A percentile compares a stretch with the other conserved stretches of the same genome.
Conservation (phyloP, 768 basidiomycete genomes). For the Neoboletus subvelutipes region DNA sequence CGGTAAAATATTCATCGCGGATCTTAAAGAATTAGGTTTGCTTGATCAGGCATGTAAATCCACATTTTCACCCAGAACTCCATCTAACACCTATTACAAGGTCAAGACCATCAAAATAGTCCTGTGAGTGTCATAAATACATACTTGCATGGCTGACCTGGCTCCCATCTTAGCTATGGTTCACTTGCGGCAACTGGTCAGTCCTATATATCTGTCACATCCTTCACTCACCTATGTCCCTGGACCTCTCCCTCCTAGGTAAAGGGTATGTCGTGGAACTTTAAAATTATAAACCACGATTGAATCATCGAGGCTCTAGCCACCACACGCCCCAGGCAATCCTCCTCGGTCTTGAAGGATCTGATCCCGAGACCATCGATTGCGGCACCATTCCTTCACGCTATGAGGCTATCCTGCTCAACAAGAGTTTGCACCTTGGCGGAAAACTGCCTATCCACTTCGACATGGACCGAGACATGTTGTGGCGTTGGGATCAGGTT, state of each 20-base stretch:
- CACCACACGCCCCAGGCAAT: conserved; percentile 89
- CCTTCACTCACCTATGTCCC: conserved; percentile 5
- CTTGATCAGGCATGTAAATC: conserved; percentile 57
- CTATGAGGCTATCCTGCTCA: conserved; percentile 64
- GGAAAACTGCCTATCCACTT: conserved; percentile 78
- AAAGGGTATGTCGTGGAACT: conserved; percentile 58
- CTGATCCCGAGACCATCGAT: conserved; percentile 93
- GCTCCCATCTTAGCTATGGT: conserved; percentile 61
- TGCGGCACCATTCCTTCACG: conserved; percentile 79
- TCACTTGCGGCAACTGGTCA: conserved; percentile 89
- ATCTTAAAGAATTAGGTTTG: conserved; percentile 64
- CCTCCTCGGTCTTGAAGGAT: conserved; percentile 80
- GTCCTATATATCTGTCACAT: conserved; percentile 11
- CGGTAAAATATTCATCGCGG: conserved; percentile 81
- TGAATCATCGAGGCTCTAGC: conserved; percentile 38
- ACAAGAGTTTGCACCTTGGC: conserved; percentile 65
- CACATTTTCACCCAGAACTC: neutral
- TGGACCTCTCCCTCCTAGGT: conserved; percentile 40
- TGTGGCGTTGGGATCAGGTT: conserved; percentile 90
- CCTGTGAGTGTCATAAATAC: conserved; percentile 49
- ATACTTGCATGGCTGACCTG: neutral
- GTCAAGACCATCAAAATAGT: conserved; percentile 82
- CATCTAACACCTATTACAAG: conserved; percentile 34
- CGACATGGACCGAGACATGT: conserved; percentile 89
- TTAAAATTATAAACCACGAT: neutral